A percentile compares a stretch with the other conserved stretches of the same genome.
phyloP scores from a whole-genome alignment of 2,329 filamentous ascomycete species.

The Botryosphaeria dothidea region DNA sequence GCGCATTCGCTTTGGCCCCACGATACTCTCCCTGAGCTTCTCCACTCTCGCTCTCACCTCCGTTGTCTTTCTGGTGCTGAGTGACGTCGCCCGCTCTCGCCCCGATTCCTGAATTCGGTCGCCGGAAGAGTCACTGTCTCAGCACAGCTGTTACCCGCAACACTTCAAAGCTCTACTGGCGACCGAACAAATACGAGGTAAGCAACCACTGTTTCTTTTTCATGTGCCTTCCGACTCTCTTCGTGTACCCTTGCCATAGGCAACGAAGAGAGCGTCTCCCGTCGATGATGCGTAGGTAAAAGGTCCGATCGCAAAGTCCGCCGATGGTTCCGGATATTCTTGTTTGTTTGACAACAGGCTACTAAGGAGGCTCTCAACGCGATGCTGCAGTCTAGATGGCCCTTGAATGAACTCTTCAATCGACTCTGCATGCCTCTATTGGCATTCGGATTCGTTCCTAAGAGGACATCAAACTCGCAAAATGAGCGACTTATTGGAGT shows the following conservation, averaged over 20 bases:
- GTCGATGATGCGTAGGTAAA: constrained; percentile 19
- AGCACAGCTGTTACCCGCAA: neutral
- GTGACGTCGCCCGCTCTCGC: neutral
- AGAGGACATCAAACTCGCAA: constrained; percentile 14
- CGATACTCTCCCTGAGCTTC: neutral
- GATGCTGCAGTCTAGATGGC: neutral
- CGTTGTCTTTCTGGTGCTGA: neutral
- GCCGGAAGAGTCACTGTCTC: constrained; percentile 2
- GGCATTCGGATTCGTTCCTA: neutral
- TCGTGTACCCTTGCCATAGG: neutral
- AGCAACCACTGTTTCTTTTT: neutral
- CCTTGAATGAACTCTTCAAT: neutral
- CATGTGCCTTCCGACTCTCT: neutral
- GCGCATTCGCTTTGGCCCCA: neutral
- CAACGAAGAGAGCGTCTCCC: neutral
- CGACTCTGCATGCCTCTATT: neutral
- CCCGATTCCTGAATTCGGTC: neutral
- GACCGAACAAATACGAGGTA: neutral
- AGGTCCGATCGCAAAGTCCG: constrained; percentile 15
- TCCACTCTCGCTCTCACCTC: neutral
- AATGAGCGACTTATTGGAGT: constrained; percentile 18
- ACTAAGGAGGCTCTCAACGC: constrained; percentile 10
- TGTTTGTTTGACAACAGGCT: neutral
- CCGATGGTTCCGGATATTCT: neutral
- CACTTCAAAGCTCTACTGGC: constrained; percentile 10